A percentile compares a stretch with the other conserved stretches of the same genome.
These are phyloP conservation scores for Saccharomyces eubayanus DNA, from an alignment of 805 yeast genomes.

Conservation along the genomic window DNA sequence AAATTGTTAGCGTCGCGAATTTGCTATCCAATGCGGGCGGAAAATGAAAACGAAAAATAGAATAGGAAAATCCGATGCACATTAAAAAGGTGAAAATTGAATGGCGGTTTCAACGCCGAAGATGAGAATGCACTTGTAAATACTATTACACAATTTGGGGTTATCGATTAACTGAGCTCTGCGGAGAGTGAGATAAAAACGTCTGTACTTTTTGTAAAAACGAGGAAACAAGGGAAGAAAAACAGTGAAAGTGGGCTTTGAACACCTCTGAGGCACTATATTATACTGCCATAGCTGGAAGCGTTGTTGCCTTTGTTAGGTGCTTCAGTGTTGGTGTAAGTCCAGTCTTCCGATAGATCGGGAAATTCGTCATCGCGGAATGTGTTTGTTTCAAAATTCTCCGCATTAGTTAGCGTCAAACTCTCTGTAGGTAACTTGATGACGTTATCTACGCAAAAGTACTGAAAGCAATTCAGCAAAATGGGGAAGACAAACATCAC, in stretches of 20 bases:
- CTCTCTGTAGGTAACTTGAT: slow-evolving; percentile 44
- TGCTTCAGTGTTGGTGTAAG: not conserved
- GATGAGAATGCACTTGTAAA: not conserved
- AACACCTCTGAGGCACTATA: not conserved
- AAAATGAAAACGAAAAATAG: not conserved
- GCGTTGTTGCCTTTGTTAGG: not conserved
- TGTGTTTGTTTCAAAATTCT: slow-evolving; percentile 25
- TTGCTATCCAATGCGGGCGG: not conserved
- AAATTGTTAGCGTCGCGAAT: not conserved
- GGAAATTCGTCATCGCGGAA: slow-evolving; percentile 3
- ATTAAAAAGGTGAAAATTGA: not conserved
- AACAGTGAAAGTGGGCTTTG: not conserved
- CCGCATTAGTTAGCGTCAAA: slow-evolving; percentile 18
- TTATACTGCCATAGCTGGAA: not conserved
- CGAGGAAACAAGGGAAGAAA: not conserved
- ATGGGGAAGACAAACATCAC: slow-evolving; percentile 81
- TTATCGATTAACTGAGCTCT: not conserved
- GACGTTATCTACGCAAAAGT: slow-evolving; percentile 62
- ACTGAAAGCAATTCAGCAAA: slow-evolving; percentile 65
- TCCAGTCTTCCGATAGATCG: not conserved
- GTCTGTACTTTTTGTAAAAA: not conserved
- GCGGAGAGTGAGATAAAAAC: not conserved
- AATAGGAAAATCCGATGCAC: not conserved
- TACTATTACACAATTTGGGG: not conserved
- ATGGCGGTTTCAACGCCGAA: not conserved